Percentiles rank a stretch among this genome's conserved stretches.
Conservation (phyloP, 352 stramenopile genomes). For the Peronospora tabacina region DNA sequence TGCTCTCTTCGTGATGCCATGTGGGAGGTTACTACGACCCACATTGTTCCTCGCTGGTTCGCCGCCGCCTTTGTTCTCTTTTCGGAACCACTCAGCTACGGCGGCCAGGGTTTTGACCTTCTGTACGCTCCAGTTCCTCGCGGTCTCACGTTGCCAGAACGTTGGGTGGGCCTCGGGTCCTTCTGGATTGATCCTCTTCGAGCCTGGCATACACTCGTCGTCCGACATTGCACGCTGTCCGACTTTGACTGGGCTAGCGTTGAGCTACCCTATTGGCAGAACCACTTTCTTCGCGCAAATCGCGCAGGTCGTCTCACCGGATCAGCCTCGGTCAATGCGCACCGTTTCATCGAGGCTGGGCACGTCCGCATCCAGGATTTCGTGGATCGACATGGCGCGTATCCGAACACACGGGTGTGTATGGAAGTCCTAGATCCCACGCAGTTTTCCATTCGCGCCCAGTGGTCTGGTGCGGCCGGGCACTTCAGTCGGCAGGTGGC, state of each 20-base stretch:
- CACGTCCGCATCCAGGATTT: constrained; percentile 9
- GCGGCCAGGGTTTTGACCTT: constrained; percentile 3
- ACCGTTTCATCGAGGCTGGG: background rate
- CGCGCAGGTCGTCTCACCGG: background rate
- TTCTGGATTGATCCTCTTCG: constrained; percentile 10
- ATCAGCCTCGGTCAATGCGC: background rate
- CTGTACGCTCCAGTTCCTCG: constrained; percentile 4
- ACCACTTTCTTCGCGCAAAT: background rate
- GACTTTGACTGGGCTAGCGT: background rate
- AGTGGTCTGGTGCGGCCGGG: background rate
- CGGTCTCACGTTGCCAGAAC: background rate
- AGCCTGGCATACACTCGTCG: background rate
- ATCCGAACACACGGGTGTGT: constrained; percentile 1
- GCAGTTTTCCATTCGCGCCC: background rate
- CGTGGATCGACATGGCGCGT: background rate
- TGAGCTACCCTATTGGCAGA: constrained; percentile 9
- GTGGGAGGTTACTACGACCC: background rate
- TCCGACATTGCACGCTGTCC: background rate
- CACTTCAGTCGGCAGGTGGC: background rate
- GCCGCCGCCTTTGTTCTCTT: background rate
- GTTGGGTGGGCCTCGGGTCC: background rate
- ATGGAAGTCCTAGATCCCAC: background rate
- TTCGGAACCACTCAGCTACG: background rate
- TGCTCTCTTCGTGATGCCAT: constrained; percentile 11
- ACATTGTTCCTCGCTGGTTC: constrained; percentile 6